These are phyloP conservation scores for Rhodotorula sp. DNA, from an alignment of 1,284 basidiomycete species.

Conservation along the genomic window DNA sequence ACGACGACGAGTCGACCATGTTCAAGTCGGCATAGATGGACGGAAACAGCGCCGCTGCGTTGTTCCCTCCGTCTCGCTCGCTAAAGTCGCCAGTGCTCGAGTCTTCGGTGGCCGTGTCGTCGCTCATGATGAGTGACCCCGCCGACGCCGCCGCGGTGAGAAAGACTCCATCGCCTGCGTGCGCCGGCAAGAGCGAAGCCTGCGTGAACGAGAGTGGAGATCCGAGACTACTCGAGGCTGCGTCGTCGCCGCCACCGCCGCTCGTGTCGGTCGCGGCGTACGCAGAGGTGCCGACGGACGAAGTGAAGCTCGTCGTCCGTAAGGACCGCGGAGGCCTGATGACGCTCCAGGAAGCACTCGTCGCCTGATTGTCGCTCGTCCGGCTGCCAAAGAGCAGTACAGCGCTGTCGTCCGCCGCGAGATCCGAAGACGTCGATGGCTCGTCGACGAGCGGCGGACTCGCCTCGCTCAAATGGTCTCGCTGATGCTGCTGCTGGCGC, in stretches of 20 bases:
- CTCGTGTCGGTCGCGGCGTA: not conserved
- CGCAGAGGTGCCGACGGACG: not conserved
- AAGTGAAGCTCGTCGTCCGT: not conserved
- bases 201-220: conserved; percentile 59
- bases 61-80: no score
- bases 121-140: not conserved
- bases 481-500: not conserved
- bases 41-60: not conserved
- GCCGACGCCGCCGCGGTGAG: conserved; percentile 39
- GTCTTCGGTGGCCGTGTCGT: not conserved
- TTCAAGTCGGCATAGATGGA: conserved; percentile 7
- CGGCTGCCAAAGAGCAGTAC: conserved; percentile 1
- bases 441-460: not conserved
- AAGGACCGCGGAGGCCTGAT: not conserved
- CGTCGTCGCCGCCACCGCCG: not conserved
- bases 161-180: conserved; percentile 61
- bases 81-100: not conserved
- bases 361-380: not conserved
- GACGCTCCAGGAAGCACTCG: not conserved
- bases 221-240: conserved; percentile 53
- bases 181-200: conserved; percentile 56
- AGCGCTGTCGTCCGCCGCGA: not conserved
- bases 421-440: no score
- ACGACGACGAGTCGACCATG: not conserved
- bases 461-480: not conserved